A percentile compares a stretch with the other conserved stretches of the same genome.
phyloP scores from a whole-genome alignment of 2,329 filamentous ascomycete genomes.

The Aspergillus aculeatinus region DNA sequence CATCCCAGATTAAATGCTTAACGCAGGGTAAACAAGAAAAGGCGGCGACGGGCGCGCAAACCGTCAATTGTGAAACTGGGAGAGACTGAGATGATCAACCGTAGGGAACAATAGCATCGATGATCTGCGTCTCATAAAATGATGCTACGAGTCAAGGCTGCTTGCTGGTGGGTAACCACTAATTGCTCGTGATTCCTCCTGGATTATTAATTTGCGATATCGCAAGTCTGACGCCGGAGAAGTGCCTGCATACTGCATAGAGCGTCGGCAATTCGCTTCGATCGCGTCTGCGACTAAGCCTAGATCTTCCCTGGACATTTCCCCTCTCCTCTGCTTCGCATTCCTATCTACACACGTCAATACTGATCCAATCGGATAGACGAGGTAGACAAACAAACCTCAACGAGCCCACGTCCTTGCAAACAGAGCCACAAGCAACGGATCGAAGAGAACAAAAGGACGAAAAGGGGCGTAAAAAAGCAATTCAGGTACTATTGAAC shows the following conservation, averaged over 20 bases:
- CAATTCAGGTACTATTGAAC: background rate
- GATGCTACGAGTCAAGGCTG: slow-evolving; percentile 7
- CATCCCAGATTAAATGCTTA: background rate
- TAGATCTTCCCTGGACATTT: background rate
- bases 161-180: background rate
- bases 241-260: background rate
- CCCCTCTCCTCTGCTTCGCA: too few relatives aligned
- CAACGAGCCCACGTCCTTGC: too few relatives aligned
- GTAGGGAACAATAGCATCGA: slow-evolving; percentile 6
- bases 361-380: background rate
- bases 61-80: background rate
- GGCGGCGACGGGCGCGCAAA: background rate
- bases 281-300: background rate
- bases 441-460: background rate
- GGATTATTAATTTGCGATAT: background rate
- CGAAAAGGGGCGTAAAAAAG: background rate
- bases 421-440: too few relatives aligned
- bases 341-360: too few relatives aligned
- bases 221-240: background rate
- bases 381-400: background rate
- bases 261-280: background rate
- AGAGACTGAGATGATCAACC: background rate
- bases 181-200: background rate
- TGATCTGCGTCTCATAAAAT: slow-evolving; percentile 7
- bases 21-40: too few relatives aligned